Conservation (phyloP, 139 green algal genomes). For the Coelastrella sp. region DNA sequence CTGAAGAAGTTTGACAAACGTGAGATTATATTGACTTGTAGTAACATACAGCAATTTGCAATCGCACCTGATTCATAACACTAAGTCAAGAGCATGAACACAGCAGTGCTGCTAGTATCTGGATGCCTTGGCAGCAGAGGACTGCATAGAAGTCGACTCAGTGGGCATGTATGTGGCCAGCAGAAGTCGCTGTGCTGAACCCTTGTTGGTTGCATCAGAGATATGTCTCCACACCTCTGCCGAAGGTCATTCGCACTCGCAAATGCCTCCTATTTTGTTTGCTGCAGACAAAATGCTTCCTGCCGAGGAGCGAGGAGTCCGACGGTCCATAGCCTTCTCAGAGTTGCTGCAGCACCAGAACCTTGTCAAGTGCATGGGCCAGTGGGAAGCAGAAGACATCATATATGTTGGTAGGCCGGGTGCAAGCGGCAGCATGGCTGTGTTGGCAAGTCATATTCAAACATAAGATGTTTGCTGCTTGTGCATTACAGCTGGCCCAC, state of each 20-base stretch:
- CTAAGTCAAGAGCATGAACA: too few relatives aligned
- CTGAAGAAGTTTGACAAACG: constrained; percentile 66
- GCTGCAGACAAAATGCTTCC: constrained; percentile 52
- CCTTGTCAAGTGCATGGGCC: constrained; percentile 53
- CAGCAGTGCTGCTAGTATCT: not conserved
- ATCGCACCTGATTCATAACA: too few relatives aligned
- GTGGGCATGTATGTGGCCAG: too few relatives aligned
- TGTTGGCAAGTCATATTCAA: too few relatives aligned
- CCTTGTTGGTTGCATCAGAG: not conserved
- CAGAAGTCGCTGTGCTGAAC: not conserved
- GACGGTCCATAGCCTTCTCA: constrained; percentile 50
- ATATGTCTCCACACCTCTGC: not conserved
- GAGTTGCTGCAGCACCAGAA: constrained; percentile 54
- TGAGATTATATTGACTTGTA: constrained; percentile 1
- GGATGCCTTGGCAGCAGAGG: not conserved
- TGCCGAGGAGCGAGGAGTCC: constrained; percentile 54
- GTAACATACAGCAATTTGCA: too few relatives aligned
- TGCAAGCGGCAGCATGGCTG: not conserved
- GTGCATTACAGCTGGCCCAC: too few relatives aligned
- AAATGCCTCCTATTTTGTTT: not conserved
- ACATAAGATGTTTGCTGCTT: too few relatives aligned
- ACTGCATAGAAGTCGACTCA: too few relatives aligned
- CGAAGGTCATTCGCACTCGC: not conserved
- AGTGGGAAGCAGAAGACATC: constrained; percentile 59
- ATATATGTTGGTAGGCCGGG: constrained; percentile 53